Percentiles rank a stretch among this genome's conserved stretches.
Conservation (phyloP, 1,284 basidiomycete genomes). For the Golubevia pallescens region DNA sequence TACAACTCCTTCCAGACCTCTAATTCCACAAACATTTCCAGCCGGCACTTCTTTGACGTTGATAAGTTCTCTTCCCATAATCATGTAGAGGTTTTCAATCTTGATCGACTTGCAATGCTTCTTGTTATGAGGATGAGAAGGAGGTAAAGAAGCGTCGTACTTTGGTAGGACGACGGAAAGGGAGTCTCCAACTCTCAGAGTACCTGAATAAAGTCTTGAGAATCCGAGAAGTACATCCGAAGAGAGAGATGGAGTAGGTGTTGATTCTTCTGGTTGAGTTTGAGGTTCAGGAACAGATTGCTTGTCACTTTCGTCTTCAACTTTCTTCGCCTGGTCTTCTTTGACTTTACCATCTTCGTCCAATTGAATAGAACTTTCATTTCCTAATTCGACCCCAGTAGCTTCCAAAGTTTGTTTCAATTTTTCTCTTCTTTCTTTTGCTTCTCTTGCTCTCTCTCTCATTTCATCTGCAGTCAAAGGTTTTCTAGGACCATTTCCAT, state of each 20-base stretch:
- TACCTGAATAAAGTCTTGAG: constrained; percentile 89
- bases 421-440: constrained; percentile 33
- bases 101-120: constrained; percentile 73
- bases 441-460: constrained; percentile 71
- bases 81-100: constrained; percentile 84
- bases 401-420: constrained; percentile 54
- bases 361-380: constrained; percentile 50
- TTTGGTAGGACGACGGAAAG: constrained; percentile 86
- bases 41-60: constrained; percentile 84
- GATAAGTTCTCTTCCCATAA: constrained; percentile 96
- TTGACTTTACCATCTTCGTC: constrained; percentile 41
- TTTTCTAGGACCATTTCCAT: constrained; percentile 66
- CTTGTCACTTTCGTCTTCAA: constrained; percentile 2
- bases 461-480: constrained; percentile 85
- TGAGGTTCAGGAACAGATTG: no score
- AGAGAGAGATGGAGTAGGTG: constrained; percentile 10
- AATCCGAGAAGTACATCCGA: constrained; percentile 68
- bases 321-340: not conserved
- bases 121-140: constrained; percentile 75
- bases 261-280: constrained; percentile 16
- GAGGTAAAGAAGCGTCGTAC: constrained; percentile 75
- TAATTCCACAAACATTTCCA: constrained; percentile 93
- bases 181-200: constrained; percentile 73
- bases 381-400: constrained; percentile 41
- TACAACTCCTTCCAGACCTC: constrained; percentile 86